Conservation (phyloP, 768 basidiomycete species). For the Amylocystis lapponica region DNA sequence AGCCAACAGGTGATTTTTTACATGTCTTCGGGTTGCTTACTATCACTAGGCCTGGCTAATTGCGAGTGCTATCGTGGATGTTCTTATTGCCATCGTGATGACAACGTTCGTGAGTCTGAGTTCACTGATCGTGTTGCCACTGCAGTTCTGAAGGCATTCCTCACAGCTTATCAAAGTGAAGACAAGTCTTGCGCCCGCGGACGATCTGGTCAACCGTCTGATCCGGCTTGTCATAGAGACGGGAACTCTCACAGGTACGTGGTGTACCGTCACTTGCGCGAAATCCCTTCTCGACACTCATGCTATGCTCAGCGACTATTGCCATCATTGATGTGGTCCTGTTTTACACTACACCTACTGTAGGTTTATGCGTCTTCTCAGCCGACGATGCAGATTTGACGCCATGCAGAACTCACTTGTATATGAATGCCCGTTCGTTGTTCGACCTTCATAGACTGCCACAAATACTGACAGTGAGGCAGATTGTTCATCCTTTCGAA, state of each 20-base stretch:
- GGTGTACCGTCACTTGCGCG: not conserved
- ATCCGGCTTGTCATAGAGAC: not conserved
- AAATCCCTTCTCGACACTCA: not conserved
- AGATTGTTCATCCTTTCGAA: not conserved
- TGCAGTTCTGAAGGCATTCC: no score
- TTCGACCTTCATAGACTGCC: not conserved
- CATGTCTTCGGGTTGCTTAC: not conserved
- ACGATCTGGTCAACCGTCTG: not conserved
- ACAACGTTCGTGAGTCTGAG: not conserved
- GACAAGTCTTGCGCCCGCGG: not conserved
- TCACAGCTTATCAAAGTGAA: constrained; percentile 1
- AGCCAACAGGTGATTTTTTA: not conserved
- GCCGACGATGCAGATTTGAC: not conserved
- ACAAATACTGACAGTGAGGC: not conserved
- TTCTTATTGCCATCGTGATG: constrained; percentile 6
- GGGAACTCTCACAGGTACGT: not conserved
- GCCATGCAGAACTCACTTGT: not conserved
- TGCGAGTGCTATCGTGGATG: not conserved
- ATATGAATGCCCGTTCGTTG: not conserved
- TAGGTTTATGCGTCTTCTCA: not conserved
- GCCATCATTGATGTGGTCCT: not conserved
- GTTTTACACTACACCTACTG: not conserved
- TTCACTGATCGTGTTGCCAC: no score
- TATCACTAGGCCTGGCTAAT: not conserved
- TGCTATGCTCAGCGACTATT: not conserved